Evolutionary conservation across 495 filamentous ascomycete species (phyloP).

Genomic region (Cenococcum geophilum): DNA sequence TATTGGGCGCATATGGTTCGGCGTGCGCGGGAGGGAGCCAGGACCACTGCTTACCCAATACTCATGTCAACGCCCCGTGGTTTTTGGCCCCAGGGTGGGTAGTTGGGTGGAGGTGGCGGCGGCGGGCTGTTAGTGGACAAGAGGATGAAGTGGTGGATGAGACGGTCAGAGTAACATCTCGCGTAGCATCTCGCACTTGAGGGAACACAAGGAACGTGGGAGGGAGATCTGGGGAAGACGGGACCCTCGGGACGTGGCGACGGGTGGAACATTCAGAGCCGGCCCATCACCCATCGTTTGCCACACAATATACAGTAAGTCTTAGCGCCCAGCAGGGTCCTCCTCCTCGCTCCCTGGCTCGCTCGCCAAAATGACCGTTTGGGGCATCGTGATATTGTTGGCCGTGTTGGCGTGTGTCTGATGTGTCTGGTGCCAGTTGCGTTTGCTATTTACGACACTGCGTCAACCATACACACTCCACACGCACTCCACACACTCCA

Average conservation of each 20-base stretch:
- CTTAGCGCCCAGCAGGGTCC: not conserved
- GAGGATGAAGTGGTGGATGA: not conserved
- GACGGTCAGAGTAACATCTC: not conserved
- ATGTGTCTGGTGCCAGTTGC: not conserved
- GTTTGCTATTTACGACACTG: not conserved
- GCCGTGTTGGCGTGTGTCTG: not conserved
- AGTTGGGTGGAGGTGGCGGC: not conserved
- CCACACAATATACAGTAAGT: no score
- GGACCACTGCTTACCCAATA: no score
- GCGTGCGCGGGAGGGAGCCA: conserved; percentile 1
- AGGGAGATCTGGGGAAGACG: not conserved
- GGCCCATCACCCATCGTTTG: not conserved
- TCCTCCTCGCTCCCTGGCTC: not conserved
- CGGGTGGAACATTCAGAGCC: no score
- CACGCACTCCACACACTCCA: no score
- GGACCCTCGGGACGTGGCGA: not conserved
- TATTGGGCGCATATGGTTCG: conserved; percentile 21
- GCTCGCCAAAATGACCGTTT: not conserved
- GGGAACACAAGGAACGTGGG: not conserved
- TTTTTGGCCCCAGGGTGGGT: no score
- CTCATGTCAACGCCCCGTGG: no score
- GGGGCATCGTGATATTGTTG: not conserved
- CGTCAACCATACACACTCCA: no score
- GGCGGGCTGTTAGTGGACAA: not conserved
- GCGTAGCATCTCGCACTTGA: no score